Percentiles rank a stretch among this genome's conserved stretches.
Conservation (phyloP, 2,329 filamentous ascomycete genomes). For the Botrytis byssoidea region DNA sequence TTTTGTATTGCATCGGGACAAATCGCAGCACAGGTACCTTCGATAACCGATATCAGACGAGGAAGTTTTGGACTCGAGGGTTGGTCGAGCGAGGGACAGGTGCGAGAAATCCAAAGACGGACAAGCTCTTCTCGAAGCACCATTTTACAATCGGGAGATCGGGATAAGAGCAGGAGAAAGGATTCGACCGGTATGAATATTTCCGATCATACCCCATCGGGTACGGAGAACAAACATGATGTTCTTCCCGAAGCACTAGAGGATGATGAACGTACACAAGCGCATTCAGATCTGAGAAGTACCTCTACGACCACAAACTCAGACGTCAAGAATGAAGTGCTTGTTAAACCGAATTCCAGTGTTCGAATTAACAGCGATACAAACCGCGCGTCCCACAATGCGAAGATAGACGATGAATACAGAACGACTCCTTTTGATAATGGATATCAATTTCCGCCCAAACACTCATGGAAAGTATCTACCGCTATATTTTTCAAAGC, state of each 20-base stretch:
- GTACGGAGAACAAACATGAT: conserved; percentile 25
- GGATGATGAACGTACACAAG: conserved; percentile 24
- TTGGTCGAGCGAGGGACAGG: conserved; percentile 37
- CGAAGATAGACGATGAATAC: conserved; percentile 25
- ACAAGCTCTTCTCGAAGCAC: conserved; percentile 28
- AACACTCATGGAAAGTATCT: conserved; percentile 58
- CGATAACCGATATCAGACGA: conserved; percentile 36
- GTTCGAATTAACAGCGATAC: conserved; percentile 29
- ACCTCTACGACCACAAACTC: background rate
- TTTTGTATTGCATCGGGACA: conserved; percentile 50
- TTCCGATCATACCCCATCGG: conserved; percentile 17
- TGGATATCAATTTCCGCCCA: conserved; percentile 64
- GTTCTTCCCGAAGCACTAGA: conserved; percentile 30
- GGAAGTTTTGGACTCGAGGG: conserved; percentile 37
- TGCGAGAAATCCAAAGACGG: conserved; percentile 35
- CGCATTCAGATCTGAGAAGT: background rate
- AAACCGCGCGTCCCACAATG: conserved; percentile 25
- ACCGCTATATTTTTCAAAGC: conserved; percentile 56
- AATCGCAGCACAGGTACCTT: conserved; percentile 41
- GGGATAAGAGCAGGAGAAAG: conserved; percentile 21
- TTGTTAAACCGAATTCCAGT: background rate
- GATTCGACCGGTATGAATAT: conserved; percentile 23
- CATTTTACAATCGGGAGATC: conserved; percentile 27
- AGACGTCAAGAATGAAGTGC: background rate
- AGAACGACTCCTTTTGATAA: conserved; percentile 52